Evolutionary conservation across 441 rosid genomes (phyloP), one percentile per base, ranked within the genome.

Genomic region (Brassica hybrid): DNA sequence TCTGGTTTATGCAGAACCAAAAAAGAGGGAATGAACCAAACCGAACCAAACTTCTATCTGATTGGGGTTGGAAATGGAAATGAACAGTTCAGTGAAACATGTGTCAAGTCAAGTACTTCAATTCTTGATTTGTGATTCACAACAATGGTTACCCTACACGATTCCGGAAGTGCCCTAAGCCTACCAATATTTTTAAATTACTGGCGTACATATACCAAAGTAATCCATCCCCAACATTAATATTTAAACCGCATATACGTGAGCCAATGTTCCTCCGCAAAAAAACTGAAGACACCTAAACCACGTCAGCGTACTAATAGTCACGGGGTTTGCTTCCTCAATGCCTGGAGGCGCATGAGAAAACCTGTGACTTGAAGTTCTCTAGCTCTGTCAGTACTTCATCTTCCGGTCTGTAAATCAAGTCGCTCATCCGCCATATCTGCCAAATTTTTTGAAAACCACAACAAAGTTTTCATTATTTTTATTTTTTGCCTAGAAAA

Each of bases 391-490:
- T 89, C 73, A 95, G 66, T 13, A 95, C 97, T 84, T 95, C 97
- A 50, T 93, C 98, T 68, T 90, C 96, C 5, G 95, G 94, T 84
- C 95, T 79, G 82, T 93, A 95, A 82, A 95, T 81, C 84, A 95
- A 78, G 75, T 90, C 99, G 56, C 84, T 90, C 98, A 95, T 90
- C n/a, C 97, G 86, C 99, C 99, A 95, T 87, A 95, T 88, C 99
- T 95, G 92, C 83, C 18, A 34, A 62, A 17, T 1, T 5, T 7
- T 7, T 72, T 34, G 13, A 17, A 45, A 10, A 52, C 11, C 52
- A 59, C 5, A 2, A 19, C 65, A 41, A 66, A 36, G 17, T 41
- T 57, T 50, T 66, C 23, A 21, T 25, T 67, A 43, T 5, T 10
- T 45, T 69, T 61, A n/a, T n/a, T 7, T 62, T 27, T 62, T 25